Evolutionary conservation across 2,329 filamentous ascomycete genomes (phyloP).

Genomic region (Colletotrichum trifolii): DNA sequence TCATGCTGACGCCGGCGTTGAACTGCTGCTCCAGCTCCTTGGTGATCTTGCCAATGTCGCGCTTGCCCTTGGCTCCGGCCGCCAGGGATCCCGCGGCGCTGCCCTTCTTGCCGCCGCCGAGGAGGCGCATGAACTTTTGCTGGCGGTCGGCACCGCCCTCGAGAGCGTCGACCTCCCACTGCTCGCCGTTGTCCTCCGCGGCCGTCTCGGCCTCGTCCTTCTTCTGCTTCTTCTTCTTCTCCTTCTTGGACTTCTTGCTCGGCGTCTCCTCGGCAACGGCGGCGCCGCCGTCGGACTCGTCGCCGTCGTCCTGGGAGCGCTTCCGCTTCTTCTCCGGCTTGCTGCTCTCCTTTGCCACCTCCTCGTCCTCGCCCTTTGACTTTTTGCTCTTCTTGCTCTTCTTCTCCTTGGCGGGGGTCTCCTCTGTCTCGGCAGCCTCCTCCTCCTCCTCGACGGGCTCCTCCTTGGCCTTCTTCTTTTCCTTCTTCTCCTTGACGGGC

Average conservation of each 20-base stretch:
- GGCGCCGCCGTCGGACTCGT: slow-evolving; percentile 35
- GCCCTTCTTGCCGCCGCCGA: slow-evolving; percentile 62
- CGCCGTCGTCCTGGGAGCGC: slow-evolving; percentile 35
- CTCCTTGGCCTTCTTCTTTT: slow-evolving; percentile 40
- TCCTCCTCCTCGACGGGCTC: slow-evolving; percentile 32
- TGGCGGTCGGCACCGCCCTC: slow-evolving; percentile 63
- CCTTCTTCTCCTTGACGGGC: slow-evolving; percentile 42
- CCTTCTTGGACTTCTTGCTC: slow-evolving; percentile 43
- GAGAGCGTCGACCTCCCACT: slow-evolving; percentile 65
- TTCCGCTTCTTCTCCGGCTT: slow-evolving; percentile 43
- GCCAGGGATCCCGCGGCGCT: slow-evolving; percentile 39
- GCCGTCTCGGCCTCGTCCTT: slow-evolving; percentile 38
- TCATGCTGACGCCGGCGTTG: slow-evolving; percentile 66
- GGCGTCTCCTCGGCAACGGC: slow-evolving; percentile 39
- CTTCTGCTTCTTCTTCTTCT: slow-evolving; percentile 41
- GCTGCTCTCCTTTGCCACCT: slow-evolving; percentile 36
- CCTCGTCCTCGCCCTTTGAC: slow-evolving; percentile 35
- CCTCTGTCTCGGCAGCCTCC: slow-evolving; percentile 37
- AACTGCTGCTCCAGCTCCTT: slow-evolving; percentile 68
- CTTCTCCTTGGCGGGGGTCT: slow-evolving; percentile 21
- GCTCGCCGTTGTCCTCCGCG: slow-evolving; percentile 46
- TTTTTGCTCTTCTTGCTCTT: slow-evolving; percentile 38
- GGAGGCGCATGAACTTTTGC: slow-evolving; percentile 66
- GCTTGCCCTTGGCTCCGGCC: slow-evolving; percentile 41
- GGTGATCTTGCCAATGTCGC: slow-evolving; percentile 52